A percentile compares a stretch with the other conserved stretches of the same genome.
phyloP scores from a whole-genome alignment of 1,284 basidiomycete genomes.

The Earliella scabrosa region DNA sequence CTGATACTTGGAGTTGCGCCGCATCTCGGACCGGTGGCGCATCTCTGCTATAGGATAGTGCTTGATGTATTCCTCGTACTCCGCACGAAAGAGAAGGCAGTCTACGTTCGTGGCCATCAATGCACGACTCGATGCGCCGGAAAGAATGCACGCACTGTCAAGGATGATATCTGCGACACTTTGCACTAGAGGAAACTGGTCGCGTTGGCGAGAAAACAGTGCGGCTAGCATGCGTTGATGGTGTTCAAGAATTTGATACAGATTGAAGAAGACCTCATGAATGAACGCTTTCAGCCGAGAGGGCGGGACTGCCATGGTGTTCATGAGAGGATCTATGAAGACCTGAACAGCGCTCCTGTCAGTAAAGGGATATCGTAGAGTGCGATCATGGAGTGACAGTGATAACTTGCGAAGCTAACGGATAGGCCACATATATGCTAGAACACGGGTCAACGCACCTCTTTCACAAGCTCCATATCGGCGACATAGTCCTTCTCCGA shows the following conservation, averaged over 20 bases:
- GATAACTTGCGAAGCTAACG: too few species aligned
- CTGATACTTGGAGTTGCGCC: slow-evolving; percentile 66
- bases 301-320: slow-evolving; percentile 56
- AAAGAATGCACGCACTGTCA: slow-evolving; percentile 50
- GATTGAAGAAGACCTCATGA: slow-evolving; percentile 75
- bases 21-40: slow-evolving; percentile 73
- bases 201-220: slow-evolving; percentile 73
- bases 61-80: slow-evolving; percentile 81
- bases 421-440: too few species aligned
- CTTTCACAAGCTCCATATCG: slow-evolving; percentile 70
- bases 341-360: slow-evolving; percentile 47
- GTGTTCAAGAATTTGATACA: slow-evolving; percentile 61
- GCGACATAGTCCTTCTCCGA: slow-evolving; percentile 80
- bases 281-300: slow-evolving; percentile 61
- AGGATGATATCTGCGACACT: slow-evolving; percentile 80
- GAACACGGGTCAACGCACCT: too few species aligned
- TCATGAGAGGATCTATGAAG: slow-evolving; percentile 65
- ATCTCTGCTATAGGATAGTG: slow-evolving; percentile 85
- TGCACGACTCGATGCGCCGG: too few species aligned
- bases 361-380: too few species aligned
- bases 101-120: too few species aligned
- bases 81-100: slow-evolving; percentile 53
- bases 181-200: slow-evolving; percentile 81
- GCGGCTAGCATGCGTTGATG: slow-evolving; percentile 70
- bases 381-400: too few species aligned